Conservation (phyloP, 1,284 basidiomycete species). For the Leucoagaricus sp. region DNA sequence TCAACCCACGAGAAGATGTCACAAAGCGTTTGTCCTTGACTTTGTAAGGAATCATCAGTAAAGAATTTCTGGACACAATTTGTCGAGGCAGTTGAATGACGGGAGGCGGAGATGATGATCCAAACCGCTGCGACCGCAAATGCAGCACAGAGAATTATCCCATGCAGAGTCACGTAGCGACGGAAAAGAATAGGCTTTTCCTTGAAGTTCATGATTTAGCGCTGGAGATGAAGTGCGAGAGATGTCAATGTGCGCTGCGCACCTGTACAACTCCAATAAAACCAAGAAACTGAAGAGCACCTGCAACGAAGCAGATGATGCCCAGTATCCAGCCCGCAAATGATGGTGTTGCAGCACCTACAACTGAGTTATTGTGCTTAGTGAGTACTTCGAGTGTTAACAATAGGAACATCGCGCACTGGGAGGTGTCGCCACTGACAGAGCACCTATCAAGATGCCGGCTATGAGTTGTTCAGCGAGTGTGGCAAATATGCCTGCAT, state of each 20-base stretch:
- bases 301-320: slow-evolving; percentile 71
- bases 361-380: slow-evolving; percentile 52
- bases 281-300: slow-evolving; percentile 75
- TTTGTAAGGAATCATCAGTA: slow-evolving; percentile 36
- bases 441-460: slow-evolving; percentile 71
- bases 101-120: slow-evolving; percentile 75
- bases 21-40: slow-evolving; percentile 73
- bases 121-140: slow-evolving; percentile 81
- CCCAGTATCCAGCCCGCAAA: slow-evolving; percentile 78
- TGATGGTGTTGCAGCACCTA: slow-evolving; percentile 78
- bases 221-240: background rate
- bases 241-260: slow-evolving; percentile 23
- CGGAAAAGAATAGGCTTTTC: slow-evolving; percentile 79
- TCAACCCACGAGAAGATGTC: slow-evolving; percentile 89
- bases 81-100: slow-evolving; percentile 69
- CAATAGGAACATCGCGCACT: slow-evolving; percentile 43
- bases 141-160: slow-evolving; percentile 53
- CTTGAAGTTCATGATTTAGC: slow-evolving; percentile 38
- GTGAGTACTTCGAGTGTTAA: slow-evolving; percentile 14
- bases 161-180: slow-evolving; percentile 74
- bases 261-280: slow-evolving; percentile 82
- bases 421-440: slow-evolving; percentile 77
- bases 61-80: slow-evolving; percentile 71
- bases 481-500: slow-evolving; percentile 84
- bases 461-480: slow-evolving; percentile 75